Conservation (phyloP, 2,329 filamentous ascomycete genomes). For the Furcasterigmium furcatum region DNA sequence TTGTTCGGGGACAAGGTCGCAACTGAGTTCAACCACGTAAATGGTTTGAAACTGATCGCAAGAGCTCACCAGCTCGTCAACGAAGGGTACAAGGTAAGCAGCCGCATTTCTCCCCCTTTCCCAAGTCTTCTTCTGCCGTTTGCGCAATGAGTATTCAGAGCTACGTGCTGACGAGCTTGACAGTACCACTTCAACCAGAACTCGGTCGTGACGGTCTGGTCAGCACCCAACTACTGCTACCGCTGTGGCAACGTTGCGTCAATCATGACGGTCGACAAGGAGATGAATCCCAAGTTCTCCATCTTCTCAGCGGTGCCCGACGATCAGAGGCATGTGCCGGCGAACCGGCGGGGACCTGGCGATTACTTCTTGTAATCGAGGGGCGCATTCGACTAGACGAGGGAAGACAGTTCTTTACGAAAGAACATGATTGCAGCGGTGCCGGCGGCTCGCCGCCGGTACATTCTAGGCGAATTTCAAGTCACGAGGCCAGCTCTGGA, state of each 20-base stretch:
- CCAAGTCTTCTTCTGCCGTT: slow-evolving; percentile 69
- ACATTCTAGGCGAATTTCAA: too few relatives aligned
- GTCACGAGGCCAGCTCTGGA: too few relatives aligned
- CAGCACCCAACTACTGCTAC: slow-evolving; percentile 93
- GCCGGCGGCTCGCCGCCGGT: too few relatives aligned
- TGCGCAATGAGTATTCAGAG: too few relatives aligned
- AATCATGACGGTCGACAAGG: slow-evolving; percentile 87
- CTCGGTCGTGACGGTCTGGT: slow-evolving; percentile 97
- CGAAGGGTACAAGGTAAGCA: slow-evolving; percentile 86
- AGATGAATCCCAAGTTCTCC: slow-evolving; percentile 86
- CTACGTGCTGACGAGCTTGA: too few relatives aligned
- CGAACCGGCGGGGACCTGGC: slow-evolving; percentile 62
- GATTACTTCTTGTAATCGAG: slow-evolving; percentile 64
- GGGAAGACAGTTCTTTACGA: not conserved
- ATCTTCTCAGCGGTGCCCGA: slow-evolving; percentile 90
- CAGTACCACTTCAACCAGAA: slow-evolving; percentile 93
- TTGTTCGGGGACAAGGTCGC: slow-evolving; percentile 97
- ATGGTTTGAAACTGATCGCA: slow-evolving; percentile 91
- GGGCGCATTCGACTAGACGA: not conserved
- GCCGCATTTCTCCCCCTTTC: slow-evolving; percentile 33
- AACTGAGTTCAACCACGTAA: slow-evolving; percentile 95
- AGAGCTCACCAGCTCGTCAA: slow-evolving; percentile 98
- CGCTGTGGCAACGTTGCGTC: slow-evolving; percentile 95
- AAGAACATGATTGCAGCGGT: too few relatives aligned
- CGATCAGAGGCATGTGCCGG: slow-evolving; percentile 75